Conservation (phyloP, 306 rosid species). For the Medicago ruthenica region DNA sequence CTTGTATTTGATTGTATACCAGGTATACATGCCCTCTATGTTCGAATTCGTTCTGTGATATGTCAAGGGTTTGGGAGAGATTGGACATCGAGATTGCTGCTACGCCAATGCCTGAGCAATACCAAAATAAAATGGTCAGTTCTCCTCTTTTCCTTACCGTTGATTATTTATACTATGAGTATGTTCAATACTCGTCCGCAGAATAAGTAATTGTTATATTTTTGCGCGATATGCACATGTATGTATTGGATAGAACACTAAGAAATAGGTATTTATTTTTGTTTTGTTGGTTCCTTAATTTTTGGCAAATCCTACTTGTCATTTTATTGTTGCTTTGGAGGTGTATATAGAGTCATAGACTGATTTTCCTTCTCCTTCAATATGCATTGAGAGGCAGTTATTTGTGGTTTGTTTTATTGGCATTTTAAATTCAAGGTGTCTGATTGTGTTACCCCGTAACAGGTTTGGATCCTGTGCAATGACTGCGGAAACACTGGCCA, state of each 20-base stretch:
- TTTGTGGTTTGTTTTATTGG: constrained; percentile 3
- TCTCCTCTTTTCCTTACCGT: not conserved
- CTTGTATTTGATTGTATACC: constrained; percentile 1
- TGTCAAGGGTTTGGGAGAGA: constrained; percentile 93
- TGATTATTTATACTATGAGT: not conserved
- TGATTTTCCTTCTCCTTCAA: not conserved
- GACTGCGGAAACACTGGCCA: constrained; percentile 70
- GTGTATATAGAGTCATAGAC: not conserved
- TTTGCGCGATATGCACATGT: too few species aligned
- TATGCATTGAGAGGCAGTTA: not conserved
- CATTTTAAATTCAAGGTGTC: not conserved
- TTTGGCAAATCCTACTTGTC: too few species aligned
- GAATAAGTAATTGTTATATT: too few species aligned
- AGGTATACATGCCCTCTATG: constrained; percentile 91
- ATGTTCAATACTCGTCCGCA: too few species aligned
- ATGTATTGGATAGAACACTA: too few species aligned
- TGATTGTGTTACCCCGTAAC: constrained; percentile 24
- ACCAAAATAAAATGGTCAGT: constrained; percentile 66
- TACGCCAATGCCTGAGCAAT: constrained; percentile 71
- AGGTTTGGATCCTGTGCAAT: constrained; percentile 89
- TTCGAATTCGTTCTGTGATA: constrained; percentile 81
- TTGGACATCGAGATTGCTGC: constrained; percentile 80
- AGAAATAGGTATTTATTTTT: too few species aligned
- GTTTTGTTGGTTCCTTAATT: too few species aligned
- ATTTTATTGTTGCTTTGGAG: not conserved